Conservation (phyloP, 1,139 yeast species). For the Torulaspora pretoriensis region DNA sequence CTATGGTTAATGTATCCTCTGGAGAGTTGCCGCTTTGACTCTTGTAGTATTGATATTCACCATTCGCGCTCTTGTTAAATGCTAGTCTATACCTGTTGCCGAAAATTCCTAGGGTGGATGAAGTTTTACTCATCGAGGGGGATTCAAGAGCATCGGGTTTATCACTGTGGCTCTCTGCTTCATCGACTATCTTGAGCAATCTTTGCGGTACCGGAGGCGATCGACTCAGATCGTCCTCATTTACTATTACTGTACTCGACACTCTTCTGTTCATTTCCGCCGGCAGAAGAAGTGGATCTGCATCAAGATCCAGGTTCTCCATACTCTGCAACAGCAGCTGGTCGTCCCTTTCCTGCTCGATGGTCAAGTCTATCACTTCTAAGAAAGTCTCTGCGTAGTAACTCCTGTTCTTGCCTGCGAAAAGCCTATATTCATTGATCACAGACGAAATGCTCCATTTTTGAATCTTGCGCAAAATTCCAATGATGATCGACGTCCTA, state of each 20-base stretch:
- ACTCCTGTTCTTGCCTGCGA: constrained; percentile 66
- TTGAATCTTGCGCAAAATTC: constrained; percentile 74
- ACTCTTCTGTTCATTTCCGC: constrained; percentile 7
- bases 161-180: constrained; percentile 15
- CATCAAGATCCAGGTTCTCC: constrained; percentile 14
- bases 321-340: constrained; percentile 12
- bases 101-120: constrained; percentile 33
- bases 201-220: constrained; percentile 34
- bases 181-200: constrained; percentile 26
- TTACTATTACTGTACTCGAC: constrained; percentile 21
- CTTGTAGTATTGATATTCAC: constrained; percentile 33
- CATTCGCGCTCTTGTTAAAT: constrained; percentile 31
- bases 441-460: constrained; percentile 87
- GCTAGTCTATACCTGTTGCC: constrained; percentile 35
- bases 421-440: constrained; percentile 77
- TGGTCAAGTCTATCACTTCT: constrained; percentile 61
- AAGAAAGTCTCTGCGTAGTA: constrained; percentile 80
- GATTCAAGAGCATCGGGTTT: constrained; percentile 8
- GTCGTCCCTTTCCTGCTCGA: constrained; percentile 36
- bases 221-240: constrained; percentile 31
- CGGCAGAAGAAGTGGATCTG: constrained; percentile 1
- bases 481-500: constrained; percentile 73
- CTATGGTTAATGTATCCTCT: constrained; percentile 37
- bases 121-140: constrained; percentile 17
- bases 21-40: constrained; percentile 8